Percentiles rank a stretch among this genome's conserved stretches.
Evolutionary conservation across 2,329 filamentous ascomycete species (phyloP).

Genomic region (Claviceps lovelessii): DNA sequence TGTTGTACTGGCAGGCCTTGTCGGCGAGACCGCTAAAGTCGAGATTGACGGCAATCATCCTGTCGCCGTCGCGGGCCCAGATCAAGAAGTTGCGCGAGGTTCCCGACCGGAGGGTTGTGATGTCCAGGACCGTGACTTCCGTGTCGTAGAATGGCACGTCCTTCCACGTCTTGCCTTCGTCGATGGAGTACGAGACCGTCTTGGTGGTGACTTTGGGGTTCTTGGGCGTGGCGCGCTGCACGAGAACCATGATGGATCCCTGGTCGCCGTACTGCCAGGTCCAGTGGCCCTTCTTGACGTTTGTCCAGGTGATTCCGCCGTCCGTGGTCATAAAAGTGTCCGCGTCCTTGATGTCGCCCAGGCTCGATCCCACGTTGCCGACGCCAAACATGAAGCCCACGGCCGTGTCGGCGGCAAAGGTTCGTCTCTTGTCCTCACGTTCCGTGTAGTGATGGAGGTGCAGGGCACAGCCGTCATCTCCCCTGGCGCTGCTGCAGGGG

Average conservation of each 20-base stretch:
- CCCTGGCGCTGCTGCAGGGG: conserved; percentile 45
- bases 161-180: conserved; percentile 70
- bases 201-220: conserved; percentile 50
- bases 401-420: conserved; percentile 76
- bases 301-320: conserved; percentile 78
- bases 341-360: conserved; percentile 54
- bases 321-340: conserved; percentile 87
- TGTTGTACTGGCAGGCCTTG: conserved; percentile 54
- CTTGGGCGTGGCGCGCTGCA: conserved; percentile 54
- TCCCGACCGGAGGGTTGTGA: conserved; percentile 80
- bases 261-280: conserved; percentile 95
- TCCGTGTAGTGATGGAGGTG: conserved; percentile 96
- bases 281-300: conserved; percentile 74
- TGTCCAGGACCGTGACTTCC: conserved; percentile 59
- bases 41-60: conserved; percentile 62
- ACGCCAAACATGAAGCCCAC: conserved; percentile 82
- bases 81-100: conserved; percentile 82
- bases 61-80: conserved; percentile 53
- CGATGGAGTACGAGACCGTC: conserved; percentile 57
- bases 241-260: conserved; percentile 81
- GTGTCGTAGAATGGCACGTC: conserved; percentile 59
- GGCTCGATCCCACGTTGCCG: conserved; percentile 69
- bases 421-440: conserved; percentile 64
- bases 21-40: conserved; percentile 77
- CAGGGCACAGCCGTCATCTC: conserved; percentile 59